Evolutionary conservation across 2,329 filamentous ascomycete species (phyloP), one percentile per base, ranked within the genome.

Genomic region (Leptographium procerum): DNA sequence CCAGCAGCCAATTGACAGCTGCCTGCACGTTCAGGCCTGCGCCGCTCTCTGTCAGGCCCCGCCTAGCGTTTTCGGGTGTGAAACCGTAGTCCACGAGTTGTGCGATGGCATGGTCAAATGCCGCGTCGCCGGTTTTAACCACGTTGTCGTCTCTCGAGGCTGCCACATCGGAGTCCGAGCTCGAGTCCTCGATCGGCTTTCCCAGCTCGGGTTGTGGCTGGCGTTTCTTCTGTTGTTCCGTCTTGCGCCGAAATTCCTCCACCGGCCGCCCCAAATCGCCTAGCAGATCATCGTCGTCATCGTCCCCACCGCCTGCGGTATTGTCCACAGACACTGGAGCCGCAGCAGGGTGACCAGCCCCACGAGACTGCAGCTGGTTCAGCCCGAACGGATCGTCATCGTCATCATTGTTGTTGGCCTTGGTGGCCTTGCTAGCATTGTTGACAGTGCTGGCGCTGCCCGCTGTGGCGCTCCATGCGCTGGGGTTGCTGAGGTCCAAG

Each of bases 61-160:
- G 79, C 57, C 82, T 81, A n/a, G 94, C 87, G 66, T 91, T 90
- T 60, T 95, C 89, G 0, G 85, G 80, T 0, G 89, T 84, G 65
- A 99, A 99, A 0, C 94, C 94, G 83, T 97, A 97, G 64, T 96
- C 92, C 3, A 96, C 84, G 29, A 99, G 75, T 69, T 97, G 90
- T 11, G 89, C 89, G 29, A 97, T 82, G 11, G 91, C 89, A 64
- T 82, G 83, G 67, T 96, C 90, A 59, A 87, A 85, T 1, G 82
- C 83, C 65, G 90, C 86, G 40, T 82, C 61, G 31, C 66, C 72
- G 63, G 60, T 75, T 70, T 60, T 64, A 36, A 63, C 10, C 2
- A 29, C 60, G 50, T 56, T 57, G 59, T 6, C 58, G 62, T 28
- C 57, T n/a, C 40, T 26, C 22, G 45, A 10, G 60, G 45, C 56